Conservation (phyloP, 495 filamentous ascomycete species). For the Umbilicaria muhlenbergii region DNA sequence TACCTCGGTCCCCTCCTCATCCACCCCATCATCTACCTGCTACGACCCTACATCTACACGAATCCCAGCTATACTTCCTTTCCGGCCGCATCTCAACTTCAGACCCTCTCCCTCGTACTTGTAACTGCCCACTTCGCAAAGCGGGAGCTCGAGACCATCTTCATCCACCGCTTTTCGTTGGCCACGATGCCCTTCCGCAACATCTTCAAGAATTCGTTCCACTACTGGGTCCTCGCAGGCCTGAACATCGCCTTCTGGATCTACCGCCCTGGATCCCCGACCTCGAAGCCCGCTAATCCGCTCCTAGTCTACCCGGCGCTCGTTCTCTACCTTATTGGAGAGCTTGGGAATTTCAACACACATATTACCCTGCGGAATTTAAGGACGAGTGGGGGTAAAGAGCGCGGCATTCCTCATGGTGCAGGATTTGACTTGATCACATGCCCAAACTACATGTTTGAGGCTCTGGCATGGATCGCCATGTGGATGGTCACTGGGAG, state of each 20-base stretch:
- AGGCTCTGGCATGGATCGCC: slow-evolving; percentile 71
- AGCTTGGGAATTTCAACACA: slow-evolving; percentile 62
- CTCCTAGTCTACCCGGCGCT: slow-evolving; percentile 44
- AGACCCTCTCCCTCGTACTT: slow-evolving; percentile 55
- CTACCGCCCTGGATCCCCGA: slow-evolving; percentile 54
- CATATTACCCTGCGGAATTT: slow-evolving; percentile 63
- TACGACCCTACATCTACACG: slow-evolving; percentile 61
- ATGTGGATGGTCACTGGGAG: slow-evolving; percentile 61
- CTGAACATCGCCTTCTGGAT: slow-evolving; percentile 71
- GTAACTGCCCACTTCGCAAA: slow-evolving; percentile 79
- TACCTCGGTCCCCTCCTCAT: slow-evolving; percentile 90
- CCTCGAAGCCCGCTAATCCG: slow-evolving; percentile 31
- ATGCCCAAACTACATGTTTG: slow-evolving; percentile 95
- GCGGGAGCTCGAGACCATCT: slow-evolving; percentile 86
- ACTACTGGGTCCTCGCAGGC: slow-evolving; percentile 81
- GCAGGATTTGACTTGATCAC: slow-evolving; percentile 80
- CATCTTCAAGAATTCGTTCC: slow-evolving; percentile 79
- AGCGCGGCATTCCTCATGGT: slow-evolving; percentile 73
- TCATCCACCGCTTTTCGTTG: slow-evolving; percentile 86
- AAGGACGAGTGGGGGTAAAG: slow-evolving; percentile 52
- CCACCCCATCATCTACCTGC: slow-evolving; percentile 53
- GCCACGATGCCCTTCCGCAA: slow-evolving; percentile 82
- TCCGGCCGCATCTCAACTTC: slow-evolving; percentile 40
- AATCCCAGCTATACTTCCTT: slow-evolving; percentile 33
- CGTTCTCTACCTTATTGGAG: slow-evolving; percentile 54